These are phyloP conservation scores for Psilocybe azurescens DNA, from an alignment of 768 basidiomycete genomes.

Conservation along the genomic window DNA sequence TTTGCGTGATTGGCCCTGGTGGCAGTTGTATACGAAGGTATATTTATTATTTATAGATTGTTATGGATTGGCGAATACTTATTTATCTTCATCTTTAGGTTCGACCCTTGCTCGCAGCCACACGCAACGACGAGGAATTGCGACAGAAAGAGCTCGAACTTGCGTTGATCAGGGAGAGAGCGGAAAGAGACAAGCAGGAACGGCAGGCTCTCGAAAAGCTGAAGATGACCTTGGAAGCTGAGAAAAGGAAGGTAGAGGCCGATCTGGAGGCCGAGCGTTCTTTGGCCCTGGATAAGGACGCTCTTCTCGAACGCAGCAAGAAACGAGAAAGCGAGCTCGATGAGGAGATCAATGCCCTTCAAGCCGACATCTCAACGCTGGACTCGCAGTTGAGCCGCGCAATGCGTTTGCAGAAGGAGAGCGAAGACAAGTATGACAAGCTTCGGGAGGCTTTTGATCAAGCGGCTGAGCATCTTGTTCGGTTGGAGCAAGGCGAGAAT, in stretches of 20 bases:
- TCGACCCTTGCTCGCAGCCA: conserved; percentile 90
- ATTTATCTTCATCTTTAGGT: conserved; percentile 50
- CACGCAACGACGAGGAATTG: conserved; percentile 91
- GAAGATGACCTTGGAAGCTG: conserved; percentile 82
- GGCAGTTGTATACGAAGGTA: conserved; percentile 96
- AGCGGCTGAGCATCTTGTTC: conserved; percentile 85
- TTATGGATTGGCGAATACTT: conserved; percentile 1
- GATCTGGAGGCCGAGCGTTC: conserved; percentile 84
- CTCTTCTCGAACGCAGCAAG: conserved; percentile 82
- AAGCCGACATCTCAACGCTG: conserved; percentile 82
- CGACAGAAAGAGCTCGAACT: conserved; percentile 88
- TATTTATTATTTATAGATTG: conserved; percentile 7
- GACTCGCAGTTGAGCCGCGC: conserved; percentile 88
- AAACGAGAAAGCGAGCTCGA: conserved; percentile 84
- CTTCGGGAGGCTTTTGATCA: conserved; percentile 78
- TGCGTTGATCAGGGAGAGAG: conserved; percentile 77
- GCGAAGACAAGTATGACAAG: conserved; percentile 77
- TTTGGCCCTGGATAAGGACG: conserved; percentile 83
- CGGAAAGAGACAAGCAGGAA: conserved; percentile 86
- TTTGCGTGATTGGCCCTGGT: conserved; percentile 97
- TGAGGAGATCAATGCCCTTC: conserved; percentile 81
- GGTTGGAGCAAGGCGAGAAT: conserved; percentile 78
- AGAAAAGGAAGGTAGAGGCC: conserved; percentile 83
- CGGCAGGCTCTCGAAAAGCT: conserved; percentile 77
- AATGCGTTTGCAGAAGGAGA: conserved; percentile 76